These are phyloP conservation scores for Xylariaceae sp. DNA, from an alignment of 2,329 filamentous ascomycete species.

Conservation along the genomic window DNA sequence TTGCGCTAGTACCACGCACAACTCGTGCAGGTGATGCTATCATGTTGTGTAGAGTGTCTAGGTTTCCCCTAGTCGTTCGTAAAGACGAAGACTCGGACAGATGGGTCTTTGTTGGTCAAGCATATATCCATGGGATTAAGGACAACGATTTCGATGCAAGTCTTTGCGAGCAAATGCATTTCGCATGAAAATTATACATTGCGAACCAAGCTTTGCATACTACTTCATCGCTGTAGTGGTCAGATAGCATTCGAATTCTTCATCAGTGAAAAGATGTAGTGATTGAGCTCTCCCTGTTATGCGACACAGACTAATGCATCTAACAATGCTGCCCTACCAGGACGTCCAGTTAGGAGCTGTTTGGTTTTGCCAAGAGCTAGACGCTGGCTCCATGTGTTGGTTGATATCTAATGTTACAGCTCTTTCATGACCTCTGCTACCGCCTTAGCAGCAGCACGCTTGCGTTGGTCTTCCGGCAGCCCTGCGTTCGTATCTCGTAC, in stretches of 20 bases:
- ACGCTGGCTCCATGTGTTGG: background rate
- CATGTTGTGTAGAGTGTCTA: background rate
- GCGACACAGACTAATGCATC: too few species aligned
- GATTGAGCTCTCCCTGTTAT: too few species aligned
- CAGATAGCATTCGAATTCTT: background rate
- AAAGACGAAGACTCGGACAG: background rate
- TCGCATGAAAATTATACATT: background rate
- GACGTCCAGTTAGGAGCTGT: too few species aligned
- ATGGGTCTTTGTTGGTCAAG: background rate
- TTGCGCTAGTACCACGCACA: background rate
- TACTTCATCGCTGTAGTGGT: background rate
- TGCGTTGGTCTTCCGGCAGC: conserved; percentile 59
- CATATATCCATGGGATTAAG: background rate
- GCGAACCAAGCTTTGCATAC: background rate
- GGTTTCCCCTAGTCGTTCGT: background rate
- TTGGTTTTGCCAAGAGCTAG: too few species aligned
- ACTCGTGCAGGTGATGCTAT: background rate
- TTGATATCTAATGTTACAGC: conserved; percentile 34
- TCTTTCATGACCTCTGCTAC: conserved; percentile 65
- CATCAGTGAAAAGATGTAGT: background rate
- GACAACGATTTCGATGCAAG: background rate
- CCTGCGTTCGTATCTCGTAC: conserved; percentile 58
- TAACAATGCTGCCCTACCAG: too few species aligned
- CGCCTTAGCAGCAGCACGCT: conserved; percentile 58
- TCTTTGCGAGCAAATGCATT: background rate